Conservation (phyloP, 2,329 filamentous ascomycete genomes). For the Claviceps capensis region DNA sequence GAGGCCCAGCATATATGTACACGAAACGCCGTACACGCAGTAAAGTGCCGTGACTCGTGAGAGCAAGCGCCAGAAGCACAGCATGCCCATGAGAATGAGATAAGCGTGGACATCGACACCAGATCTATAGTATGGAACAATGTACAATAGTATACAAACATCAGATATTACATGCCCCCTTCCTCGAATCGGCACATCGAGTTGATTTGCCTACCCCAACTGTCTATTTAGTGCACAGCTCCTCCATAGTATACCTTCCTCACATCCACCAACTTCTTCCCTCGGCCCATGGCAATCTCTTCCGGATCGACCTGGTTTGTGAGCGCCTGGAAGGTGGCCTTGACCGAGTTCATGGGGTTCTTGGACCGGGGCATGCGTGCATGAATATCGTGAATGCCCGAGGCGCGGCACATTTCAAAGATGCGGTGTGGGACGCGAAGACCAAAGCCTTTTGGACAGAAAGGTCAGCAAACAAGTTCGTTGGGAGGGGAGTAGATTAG, state of each 20-base stretch:
- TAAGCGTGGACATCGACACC: too few relatives aligned
- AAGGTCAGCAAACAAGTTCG: not conserved
- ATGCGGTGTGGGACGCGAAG: slow-evolving; percentile 83
- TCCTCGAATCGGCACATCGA: not conserved
- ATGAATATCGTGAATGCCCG: slow-evolving; percentile 76
- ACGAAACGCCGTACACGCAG: not conserved
- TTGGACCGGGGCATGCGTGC: slow-evolving; percentile 72
- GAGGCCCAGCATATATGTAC: not conserved
- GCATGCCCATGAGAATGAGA: too few relatives aligned
- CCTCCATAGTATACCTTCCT: slow-evolving; percentile 95
- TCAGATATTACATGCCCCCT: not conserved
- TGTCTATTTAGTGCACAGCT: slow-evolving; percentile 39
- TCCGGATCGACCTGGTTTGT: slow-evolving; percentile 76
- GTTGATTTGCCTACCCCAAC: not conserved
- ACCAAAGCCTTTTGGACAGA: slow-evolving; percentile 60
- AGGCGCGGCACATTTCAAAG: slow-evolving; percentile 83
- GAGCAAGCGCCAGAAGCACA: too few relatives aligned
- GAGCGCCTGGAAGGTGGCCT: slow-evolving; percentile 75
- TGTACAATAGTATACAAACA: not conserved
- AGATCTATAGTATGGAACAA: not conserved
- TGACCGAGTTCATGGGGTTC: slow-evolving; percentile 97
- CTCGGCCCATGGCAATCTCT: slow-evolving; percentile 74
- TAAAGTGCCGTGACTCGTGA: too few relatives aligned
- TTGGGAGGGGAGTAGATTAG: not conserved
- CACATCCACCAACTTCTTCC: slow-evolving; percentile 92